Base-by-base conservation (phyloP, 441 rosid genomes). In the Iberis amara region DNA sequence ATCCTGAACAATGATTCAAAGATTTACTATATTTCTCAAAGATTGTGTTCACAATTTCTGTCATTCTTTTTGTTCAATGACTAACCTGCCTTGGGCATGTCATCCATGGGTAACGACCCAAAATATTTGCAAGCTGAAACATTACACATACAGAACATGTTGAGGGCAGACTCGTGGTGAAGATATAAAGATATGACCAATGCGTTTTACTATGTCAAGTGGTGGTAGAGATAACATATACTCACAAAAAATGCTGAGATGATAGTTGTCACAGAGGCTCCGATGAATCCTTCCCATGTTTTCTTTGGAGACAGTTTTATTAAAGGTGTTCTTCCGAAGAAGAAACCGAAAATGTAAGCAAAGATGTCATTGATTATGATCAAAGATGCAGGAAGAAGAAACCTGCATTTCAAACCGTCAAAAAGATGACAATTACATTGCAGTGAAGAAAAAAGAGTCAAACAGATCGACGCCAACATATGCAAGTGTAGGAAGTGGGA, bases 231-330 rank as follows among this genome's bases (percentile, higher is more conserved):
- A 45, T 70, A 50, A 18, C 10, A 12, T 6, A 41, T 54, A 65
- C 84, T 75, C 57, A 85, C 97, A 77, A 72, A 51, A 79, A 86
- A 85, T 14, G 97, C 96, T 45, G 88, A 79, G 67, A 79, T 77
- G 48, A 90, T 75, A 26, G 97, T 90, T 49, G 92, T 71, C 42
- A 90, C 73, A 42, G 94, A 86, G 27, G 91, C 96, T 72, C 97
- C 95, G 10, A 85, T 81, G 64, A 86, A 90, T 26, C 97, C 97
- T 58, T 90, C 95, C 97, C 95, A 87, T 47, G 95, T 90, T 76
- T 92, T 88, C 85, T 92, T 92, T 11, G 96, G 96, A 66, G 96
- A 88, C 61, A 92, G 76, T 73, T 89, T 90, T 76, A 90, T 87
- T 69, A 90, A 73, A 2, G 96, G 97, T 1, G 96, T 90, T 85